phyloP scores from a whole-genome alignment of 1,284 basidiomycete species.

The Cutaneotrichosporon cutaneum region DNA sequence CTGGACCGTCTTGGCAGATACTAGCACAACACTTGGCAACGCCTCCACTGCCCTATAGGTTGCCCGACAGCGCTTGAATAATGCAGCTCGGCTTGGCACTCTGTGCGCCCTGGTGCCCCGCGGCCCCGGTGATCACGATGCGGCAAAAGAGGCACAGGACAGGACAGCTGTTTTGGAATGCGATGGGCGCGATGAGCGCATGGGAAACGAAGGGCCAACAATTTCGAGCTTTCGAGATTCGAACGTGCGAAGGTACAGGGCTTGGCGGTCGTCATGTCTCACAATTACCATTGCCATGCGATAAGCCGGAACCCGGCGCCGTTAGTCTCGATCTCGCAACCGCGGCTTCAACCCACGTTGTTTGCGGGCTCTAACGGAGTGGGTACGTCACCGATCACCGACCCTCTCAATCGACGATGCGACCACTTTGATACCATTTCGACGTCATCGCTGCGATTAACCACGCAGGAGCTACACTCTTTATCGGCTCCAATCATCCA shows the following conservation, averaged over 20 bases:
- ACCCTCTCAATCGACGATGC: too few relatives aligned
- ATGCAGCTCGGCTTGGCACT: neutral
- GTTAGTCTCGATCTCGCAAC: neutral
- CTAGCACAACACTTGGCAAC: neutral
- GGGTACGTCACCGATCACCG: too few relatives aligned
- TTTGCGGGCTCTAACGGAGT: too few relatives aligned
- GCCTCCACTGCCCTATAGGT: neutral
- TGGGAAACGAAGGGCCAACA: neutral
- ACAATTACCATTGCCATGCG: too few relatives aligned
- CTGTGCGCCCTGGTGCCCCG: neutral
- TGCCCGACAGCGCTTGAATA: neutral
- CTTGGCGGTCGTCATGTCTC: neutral
- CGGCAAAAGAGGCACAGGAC: neutral
- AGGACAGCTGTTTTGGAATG: neutral
- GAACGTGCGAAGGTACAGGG: neutral
- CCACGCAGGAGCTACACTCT: too few relatives aligned
- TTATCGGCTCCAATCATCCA: too few relatives aligned
- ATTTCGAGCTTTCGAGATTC: neutral
- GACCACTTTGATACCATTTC: too few relatives aligned
- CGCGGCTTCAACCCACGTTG: too few relatives aligned
- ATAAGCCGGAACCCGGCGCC: neutral
- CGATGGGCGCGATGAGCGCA: neutral
- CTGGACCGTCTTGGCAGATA: neutral
- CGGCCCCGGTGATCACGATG: neutral
- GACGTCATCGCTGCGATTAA: too few relatives aligned